These are phyloP conservation scores for Chlorella sp. DNA, from an alignment of 139 green algal genomes.

Conservation along the genomic window DNA sequence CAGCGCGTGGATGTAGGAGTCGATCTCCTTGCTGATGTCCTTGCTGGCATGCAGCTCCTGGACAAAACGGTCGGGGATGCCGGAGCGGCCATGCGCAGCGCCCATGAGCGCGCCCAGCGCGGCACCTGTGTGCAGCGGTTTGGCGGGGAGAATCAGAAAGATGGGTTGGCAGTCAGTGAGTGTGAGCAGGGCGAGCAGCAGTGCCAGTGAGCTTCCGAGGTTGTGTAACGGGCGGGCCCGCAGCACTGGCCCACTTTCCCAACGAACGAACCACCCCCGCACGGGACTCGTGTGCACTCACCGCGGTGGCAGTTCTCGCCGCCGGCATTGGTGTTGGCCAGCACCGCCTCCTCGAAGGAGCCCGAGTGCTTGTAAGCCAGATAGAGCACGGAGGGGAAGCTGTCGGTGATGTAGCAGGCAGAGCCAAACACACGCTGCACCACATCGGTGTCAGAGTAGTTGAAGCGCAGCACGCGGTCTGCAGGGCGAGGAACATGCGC, in stretches of 20 bases:
- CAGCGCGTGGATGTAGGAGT: conserved; percentile 3
- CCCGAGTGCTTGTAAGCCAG: conserved; percentile 26
- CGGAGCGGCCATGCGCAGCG: conserved; percentile 1
- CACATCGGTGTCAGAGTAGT: conserved; percentile 6
- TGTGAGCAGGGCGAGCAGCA: too few species aligned
- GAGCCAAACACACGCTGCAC: conserved; percentile 35
- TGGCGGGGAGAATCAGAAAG: too few species aligned
- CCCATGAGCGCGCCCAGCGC: conserved; percentile 21
- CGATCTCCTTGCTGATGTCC: conserved; percentile 10
- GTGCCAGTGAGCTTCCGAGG: too few species aligned
- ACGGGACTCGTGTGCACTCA: too few species aligned
- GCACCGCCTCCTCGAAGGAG: conserved; percentile 30
- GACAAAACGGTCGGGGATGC: conserved; percentile 11
- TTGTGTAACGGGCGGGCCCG: too few species aligned
- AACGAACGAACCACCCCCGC: too few species aligned
- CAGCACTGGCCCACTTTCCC: too few species aligned
- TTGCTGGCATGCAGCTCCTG: conserved; percentile 16
- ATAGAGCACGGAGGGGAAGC: conserved; percentile 27
- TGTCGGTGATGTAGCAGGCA: conserved; percentile 7
- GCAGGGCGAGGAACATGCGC: too few species aligned
- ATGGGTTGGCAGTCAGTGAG: too few species aligned
- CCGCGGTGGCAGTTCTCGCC: conserved; percentile 39
- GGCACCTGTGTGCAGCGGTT: too few species aligned
- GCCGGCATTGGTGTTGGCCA: conserved; percentile 21
- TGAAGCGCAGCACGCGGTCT: conserved; percentile 12